A percentile compares a stretch with the other conserved stretches of the same genome.
These are phyloP conservation scores for Pestalotiopsis sp. DNA, from an alignment of 2,329 filamentous ascomycete genomes.

Conservation along the genomic window DNA sequence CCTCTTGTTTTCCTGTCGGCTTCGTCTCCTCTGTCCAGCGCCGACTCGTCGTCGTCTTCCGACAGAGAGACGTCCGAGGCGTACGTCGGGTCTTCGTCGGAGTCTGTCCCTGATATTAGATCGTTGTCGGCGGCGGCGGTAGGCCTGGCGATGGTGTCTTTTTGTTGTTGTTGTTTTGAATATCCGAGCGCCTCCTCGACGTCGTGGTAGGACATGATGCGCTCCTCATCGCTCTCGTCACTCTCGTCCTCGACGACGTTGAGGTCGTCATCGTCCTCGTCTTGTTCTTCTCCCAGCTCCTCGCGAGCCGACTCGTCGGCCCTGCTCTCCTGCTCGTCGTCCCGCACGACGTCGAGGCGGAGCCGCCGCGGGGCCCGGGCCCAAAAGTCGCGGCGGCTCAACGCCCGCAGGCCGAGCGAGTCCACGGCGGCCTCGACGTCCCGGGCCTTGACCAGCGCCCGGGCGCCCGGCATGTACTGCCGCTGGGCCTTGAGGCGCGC, in stretches of 20 bases:
- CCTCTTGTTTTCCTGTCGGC: neutral
- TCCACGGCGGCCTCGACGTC: slow-evolving; percentile 54
- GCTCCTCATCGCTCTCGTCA: slow-evolving; percentile 21
- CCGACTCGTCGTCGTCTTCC: neutral
- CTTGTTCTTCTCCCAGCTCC: neutral
- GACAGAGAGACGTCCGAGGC: slow-evolving; percentile 8
- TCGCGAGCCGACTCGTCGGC: slow-evolving; percentile 1
- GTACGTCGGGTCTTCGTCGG: slow-evolving; percentile 4
- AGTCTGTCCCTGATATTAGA: neutral
- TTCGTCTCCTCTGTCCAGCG: neutral
- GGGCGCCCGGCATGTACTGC: slow-evolving; percentile 25
- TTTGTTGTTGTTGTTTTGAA: neutral
- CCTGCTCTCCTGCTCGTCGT: neutral
- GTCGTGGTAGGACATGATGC: slow-evolving; percentile 43
- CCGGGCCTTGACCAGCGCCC: slow-evolving; percentile 37
- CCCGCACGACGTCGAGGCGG: slow-evolving; percentile 45
- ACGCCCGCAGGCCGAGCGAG: slow-evolving; percentile 45
- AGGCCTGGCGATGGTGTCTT: neutral
- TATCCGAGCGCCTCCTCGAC: slow-evolving; percentile 43
- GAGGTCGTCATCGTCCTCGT: neutral
- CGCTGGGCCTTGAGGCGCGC: slow-evolving; percentile 63
- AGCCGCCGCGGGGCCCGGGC: slow-evolving; percentile 50
- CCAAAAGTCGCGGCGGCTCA: slow-evolving; percentile 47
- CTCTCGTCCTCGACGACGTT: neutral
- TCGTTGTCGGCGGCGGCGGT: neutral